These are phyloP conservation scores for Plectosphaerella sp. DNA, from an alignment of 2,329 filamentous ascomycete genomes.

Conservation along the genomic window DNA sequence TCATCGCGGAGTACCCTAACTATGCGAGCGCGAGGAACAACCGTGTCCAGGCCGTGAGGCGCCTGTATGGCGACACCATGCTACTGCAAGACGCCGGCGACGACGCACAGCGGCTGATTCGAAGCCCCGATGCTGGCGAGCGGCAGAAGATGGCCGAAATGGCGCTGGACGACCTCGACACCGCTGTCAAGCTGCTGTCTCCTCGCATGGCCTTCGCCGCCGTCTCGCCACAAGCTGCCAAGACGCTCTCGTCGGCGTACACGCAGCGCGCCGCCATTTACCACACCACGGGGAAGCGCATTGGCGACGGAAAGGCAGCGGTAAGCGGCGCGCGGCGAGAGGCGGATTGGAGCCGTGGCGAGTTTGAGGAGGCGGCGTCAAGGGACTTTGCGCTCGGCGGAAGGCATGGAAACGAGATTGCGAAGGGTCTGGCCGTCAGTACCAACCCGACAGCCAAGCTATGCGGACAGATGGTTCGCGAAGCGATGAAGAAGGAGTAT, in stretches of 20 bases:
- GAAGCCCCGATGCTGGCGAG: slow-evolving; percentile 28
- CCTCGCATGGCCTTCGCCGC: slow-evolving; percentile 44
- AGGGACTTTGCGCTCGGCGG: slow-evolving; percentile 61
- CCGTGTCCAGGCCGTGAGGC: slow-evolving; percentile 61
- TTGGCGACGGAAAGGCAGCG: slow-evolving; percentile 28
- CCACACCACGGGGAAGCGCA: slow-evolving; percentile 51
- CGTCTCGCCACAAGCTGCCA: slow-evolving; percentile 60
- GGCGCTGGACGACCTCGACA: slow-evolving; percentile 49
- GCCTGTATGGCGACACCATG: slow-evolving; percentile 58
- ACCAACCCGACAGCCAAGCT: slow-evolving; percentile 66
- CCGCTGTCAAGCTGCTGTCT: slow-evolving; percentile 54
- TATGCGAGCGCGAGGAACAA: slow-evolving; percentile 76
- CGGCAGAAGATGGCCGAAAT: slow-evolving; percentile 31
- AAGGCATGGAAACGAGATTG: slow-evolving; percentile 61
- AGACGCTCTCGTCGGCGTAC: slow-evolving; percentile 64
- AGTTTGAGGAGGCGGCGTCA: slow-evolving; percentile 60
- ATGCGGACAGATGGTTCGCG: slow-evolving; percentile 64
- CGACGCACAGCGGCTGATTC: slow-evolving; percentile 35
- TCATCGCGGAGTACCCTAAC: slow-evolving; percentile 54
- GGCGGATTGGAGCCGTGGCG: slow-evolving; percentile 43
- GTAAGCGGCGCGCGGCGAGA: slow-evolving; percentile 37
- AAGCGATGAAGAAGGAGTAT: slow-evolving; percentile 67
- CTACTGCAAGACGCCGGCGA: slow-evolving; percentile 36
- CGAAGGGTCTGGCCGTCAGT: slow-evolving; percentile 58
- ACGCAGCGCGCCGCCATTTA: slow-evolving; percentile 68